A percentile compares a stretch with the other conserved stretches of the same genome.
These are phyloP conservation scores for Nicotiana attenuata DNA, from an alignment of 257 asterid genomes.

Conservation along the genomic window DNA sequence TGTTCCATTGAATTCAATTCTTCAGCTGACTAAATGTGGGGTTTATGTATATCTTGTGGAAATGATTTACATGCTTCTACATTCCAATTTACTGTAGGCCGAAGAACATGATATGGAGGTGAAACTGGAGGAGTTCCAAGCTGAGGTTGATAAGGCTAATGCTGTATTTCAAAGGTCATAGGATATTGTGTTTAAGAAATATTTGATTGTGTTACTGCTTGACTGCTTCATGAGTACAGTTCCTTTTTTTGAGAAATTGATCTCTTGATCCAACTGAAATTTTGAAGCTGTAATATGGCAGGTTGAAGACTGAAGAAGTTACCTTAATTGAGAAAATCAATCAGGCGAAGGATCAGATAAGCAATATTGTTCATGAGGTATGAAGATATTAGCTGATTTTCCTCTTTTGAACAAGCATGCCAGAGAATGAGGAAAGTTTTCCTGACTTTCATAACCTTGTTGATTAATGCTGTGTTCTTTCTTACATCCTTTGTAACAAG, in stretches of 20 bases:
- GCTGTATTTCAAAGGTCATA: slow-evolving; percentile 47
- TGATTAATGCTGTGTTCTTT: not conserved
- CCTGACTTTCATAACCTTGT: not conserved
- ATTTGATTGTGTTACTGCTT: not conserved
- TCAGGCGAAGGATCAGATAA: slow-evolving; percentile 38
- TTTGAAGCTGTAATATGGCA: slow-evolving; percentile 23
- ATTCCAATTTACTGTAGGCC: slow-evolving; percentile 49
- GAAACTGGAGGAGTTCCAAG: slow-evolving; percentile 54
- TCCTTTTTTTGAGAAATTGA: not conserved
- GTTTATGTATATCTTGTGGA: not conserved
- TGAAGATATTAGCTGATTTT: not conserved
- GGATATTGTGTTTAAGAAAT: slow-evolving; percentile 2
- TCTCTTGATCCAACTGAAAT: slow-evolving; percentile 26
- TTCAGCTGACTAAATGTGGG: not conserved
- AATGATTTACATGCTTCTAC: slow-evolving; percentile 12
- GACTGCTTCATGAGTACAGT: not conserved
- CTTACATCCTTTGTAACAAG: not conserved
- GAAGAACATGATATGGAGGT: slow-evolving; percentile 74
- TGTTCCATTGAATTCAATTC: not conserved
- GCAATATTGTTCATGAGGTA: slow-evolving; percentile 47
- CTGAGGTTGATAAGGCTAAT: slow-evolving; percentile 43
- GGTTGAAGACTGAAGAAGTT: slow-evolving; percentile 66
- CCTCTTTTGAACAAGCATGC: not conserved
- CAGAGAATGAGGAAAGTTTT: not conserved
- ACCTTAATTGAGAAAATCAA: slow-evolving; percentile 28